A percentile compares a stretch with the other conserved stretches of the same genome.
phyloP scores from a whole-genome alignment of 768 basidiomycete species.

The Clavulina sp. region DNA sequence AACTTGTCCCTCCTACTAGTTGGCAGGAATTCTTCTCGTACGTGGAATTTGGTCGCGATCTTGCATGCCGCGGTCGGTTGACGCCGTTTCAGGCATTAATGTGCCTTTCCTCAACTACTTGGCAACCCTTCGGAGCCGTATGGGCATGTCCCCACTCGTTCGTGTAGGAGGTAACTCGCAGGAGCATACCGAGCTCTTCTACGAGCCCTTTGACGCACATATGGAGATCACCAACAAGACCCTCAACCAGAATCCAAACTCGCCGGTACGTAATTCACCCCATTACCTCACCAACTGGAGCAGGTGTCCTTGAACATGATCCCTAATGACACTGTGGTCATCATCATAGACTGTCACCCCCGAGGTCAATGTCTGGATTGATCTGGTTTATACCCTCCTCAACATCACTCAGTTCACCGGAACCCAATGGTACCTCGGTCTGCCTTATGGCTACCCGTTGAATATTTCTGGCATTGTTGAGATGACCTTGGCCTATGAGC shows the following conservation, averaged over 20 bases:
- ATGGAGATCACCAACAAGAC: too few relatives aligned
- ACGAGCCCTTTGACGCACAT: background rate
- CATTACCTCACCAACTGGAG: too few relatives aligned
- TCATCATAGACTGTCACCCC: constrained; percentile 36
- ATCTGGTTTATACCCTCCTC: constrained; percentile 46
- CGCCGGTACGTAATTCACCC: too few relatives aligned
- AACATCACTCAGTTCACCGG: constrained; percentile 42
- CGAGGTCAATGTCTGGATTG: constrained; percentile 42
- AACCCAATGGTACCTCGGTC: constrained; percentile 40
- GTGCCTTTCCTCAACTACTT: constrained; percentile 31
- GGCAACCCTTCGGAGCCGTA: constrained; percentile 27
- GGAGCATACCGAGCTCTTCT: constrained; percentile 17
- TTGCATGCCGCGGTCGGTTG: background rate
- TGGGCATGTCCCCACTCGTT: constrained; percentile 22
- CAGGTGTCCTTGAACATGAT: too few relatives aligned
- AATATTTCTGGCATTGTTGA: constrained; percentile 5
- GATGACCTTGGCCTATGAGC: constrained; percentile 40
- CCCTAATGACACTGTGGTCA: background rate
- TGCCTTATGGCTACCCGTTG: constrained; percentile 12
- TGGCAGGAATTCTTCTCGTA: background rate
- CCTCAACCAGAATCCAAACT: too few relatives aligned
- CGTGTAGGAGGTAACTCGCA: constrained; percentile 38
- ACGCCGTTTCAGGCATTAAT: constrained; percentile 15
- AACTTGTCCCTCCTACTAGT: background rate
- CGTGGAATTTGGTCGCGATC: background rate